Evolutionary conservation across 2,329 filamentous ascomycete genomes (phyloP).

Genomic region (Ophiostoma quercus): DNA sequence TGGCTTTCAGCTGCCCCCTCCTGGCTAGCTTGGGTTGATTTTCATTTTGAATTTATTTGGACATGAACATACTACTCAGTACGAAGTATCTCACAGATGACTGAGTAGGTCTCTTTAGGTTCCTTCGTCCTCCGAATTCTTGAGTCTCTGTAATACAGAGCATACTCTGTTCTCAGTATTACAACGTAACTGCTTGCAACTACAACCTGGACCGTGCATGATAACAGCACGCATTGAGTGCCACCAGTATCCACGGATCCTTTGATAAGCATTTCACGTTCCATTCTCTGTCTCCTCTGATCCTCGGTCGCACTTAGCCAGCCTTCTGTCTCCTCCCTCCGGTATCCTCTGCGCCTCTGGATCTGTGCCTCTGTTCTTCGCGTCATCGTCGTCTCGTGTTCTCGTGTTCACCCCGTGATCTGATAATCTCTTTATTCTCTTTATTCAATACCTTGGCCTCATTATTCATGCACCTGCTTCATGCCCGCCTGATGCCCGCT

Average conservation of each 20-base stretch:
- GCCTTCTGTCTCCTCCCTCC: neutral
- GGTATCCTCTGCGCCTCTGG: neutral
- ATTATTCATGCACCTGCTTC: neutral
- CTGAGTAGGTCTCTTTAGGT: neutral
- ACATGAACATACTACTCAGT: too few species aligned
- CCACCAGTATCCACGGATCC: neutral
- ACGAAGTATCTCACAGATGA: too few species aligned
- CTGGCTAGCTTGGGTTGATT: neutral
- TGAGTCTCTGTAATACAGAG: neutral
- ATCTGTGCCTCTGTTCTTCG: neutral
- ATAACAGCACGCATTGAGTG: neutral
- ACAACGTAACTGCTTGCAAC: neutral
- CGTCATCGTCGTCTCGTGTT: conserved; percentile 10
- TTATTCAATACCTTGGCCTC: neutral
- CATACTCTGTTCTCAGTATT: neutral
- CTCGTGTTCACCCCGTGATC: conserved; percentile 9
- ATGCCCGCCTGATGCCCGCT: neutral
- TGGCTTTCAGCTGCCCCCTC: conserved; percentile 1
- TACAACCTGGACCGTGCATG: neutral
- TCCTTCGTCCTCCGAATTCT: neutral
- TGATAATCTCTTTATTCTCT: neutral
- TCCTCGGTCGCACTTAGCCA: neutral
- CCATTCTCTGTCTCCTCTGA: neutral
- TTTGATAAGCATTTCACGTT: conserved; percentile 2
- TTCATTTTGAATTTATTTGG: neutral